phyloP scores from a whole-genome alignment of 2,329 filamentous ascomycete genomes.

The Cylindrodendrum hubeiense region DNA sequence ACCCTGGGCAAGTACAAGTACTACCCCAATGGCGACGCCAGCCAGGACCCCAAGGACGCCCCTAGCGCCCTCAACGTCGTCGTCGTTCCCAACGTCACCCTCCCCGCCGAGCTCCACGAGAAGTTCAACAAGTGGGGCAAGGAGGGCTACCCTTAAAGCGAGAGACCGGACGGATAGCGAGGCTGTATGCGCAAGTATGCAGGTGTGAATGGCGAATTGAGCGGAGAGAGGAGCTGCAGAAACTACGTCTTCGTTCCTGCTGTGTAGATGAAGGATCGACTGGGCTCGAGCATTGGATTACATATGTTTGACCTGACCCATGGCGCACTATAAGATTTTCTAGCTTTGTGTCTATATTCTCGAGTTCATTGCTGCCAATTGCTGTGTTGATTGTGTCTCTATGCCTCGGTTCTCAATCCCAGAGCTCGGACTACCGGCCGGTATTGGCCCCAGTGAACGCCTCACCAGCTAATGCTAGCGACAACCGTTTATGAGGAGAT shows the following conservation, averaged over 20 bases:
- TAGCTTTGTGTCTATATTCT: constrained; percentile 40
- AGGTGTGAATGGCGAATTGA: constrained; percentile 22
- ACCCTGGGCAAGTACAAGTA: constrained; percentile 78
- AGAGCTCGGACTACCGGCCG: constrained; percentile 15
- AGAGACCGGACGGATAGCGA: constrained; percentile 19
- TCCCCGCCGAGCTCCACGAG: constrained; percentile 94
- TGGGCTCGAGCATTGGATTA: constrained; percentile 39
- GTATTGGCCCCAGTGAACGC: neutral
- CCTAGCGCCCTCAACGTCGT: constrained; percentile 96
- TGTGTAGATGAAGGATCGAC: constrained; percentile 41
- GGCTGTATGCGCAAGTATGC: constrained; percentile 29
- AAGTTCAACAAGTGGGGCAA: constrained; percentile 99
- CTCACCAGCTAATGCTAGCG: neutral
- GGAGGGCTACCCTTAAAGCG: constrained; percentile 80
- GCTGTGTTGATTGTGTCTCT: constrained; percentile 2
- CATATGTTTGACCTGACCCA: constrained; percentile 40
- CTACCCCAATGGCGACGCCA: constrained; percentile 87
- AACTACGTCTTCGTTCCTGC: constrained; percentile 13
- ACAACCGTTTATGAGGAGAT: neutral
- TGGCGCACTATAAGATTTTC: constrained; percentile 36
- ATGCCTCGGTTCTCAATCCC: neutral
- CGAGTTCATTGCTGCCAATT: constrained; percentile 25
- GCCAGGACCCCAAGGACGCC: constrained; percentile 83
- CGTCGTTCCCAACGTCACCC: constrained; percentile 91
- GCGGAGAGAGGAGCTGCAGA: constrained; percentile 25